phyloP scores from a whole-genome alignment of 1,139 yeast genomes.

The Suhomyces atakaporum region DNA sequence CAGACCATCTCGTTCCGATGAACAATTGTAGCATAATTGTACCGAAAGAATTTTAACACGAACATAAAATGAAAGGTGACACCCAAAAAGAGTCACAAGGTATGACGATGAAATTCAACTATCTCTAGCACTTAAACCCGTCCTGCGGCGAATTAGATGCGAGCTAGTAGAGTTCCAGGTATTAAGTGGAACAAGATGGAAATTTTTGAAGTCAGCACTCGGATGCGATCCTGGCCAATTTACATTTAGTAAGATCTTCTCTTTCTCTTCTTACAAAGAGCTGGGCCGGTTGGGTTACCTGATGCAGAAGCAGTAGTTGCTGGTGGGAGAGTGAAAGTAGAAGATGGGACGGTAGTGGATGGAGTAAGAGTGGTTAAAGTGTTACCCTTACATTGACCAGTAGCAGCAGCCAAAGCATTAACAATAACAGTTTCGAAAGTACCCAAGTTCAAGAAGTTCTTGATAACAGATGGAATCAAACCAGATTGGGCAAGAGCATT shows the following conservation, averaged over 20 bases:
- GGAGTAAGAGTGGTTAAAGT: slow-evolving; percentile 29
- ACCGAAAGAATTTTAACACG: slow-evolving; percentile 11
- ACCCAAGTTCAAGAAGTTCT: slow-evolving; percentile 42
- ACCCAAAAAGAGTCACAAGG: slow-evolving; percentile 9
- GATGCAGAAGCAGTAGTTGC: slow-evolving; percentile 15
- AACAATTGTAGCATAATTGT: slow-evolving; percentile 12
- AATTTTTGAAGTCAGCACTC: not conserved
- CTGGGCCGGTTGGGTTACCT: slow-evolving; percentile 15
- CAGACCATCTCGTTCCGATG: slow-evolving; percentile 7
- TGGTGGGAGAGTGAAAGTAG: slow-evolving; percentile 18
- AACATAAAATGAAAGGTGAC: slow-evolving; percentile 6
- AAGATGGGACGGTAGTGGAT: slow-evolving; percentile 21
- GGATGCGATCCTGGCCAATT: not conserved
- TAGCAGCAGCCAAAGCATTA: slow-evolving; percentile 50
- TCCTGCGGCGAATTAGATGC: slow-evolving; percentile 11
- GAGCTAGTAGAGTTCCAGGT: slow-evolving; percentile 4
- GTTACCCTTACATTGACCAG: slow-evolving; percentile 41
- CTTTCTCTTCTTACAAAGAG: slow-evolving; percentile 28
- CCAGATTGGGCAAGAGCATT: slow-evolving; percentile 40
- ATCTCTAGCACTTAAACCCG: slow-evolving; percentile 10
- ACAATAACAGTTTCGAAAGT: slow-evolving; percentile 45
- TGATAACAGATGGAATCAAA: slow-evolving; percentile 39
- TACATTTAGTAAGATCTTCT: slow-evolving; percentile 30
- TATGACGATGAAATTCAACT: slow-evolving; percentile 4
- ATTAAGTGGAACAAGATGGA: slow-evolving; percentile 5